Evolutionary conservation across 2,329 filamentous ascomycete species (phyloP).

Genomic region (Trichothecium roseum): DNA sequence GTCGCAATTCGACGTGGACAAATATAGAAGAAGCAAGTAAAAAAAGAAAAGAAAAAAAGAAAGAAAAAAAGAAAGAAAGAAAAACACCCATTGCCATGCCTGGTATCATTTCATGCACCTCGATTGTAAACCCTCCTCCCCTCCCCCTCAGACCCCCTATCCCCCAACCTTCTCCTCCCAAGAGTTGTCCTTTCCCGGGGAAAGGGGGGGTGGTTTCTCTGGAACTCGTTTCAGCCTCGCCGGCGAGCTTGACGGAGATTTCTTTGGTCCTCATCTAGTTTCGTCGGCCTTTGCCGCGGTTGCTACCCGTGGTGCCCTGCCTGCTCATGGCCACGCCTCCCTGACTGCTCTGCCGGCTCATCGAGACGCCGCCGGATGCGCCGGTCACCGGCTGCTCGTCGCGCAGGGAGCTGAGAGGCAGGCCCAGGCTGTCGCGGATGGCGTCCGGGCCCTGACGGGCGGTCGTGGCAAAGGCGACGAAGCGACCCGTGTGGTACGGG

Average conservation of each 20-base stretch:
- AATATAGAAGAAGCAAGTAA: too few species aligned
- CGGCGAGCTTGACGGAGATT: background rate
- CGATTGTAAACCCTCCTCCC: background rate
- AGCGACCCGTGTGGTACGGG: conserved; percentile 35
- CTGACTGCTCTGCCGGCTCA: conserved; percentile 46
- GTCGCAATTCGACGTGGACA: too few species aligned
- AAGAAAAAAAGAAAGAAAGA: too few species aligned
- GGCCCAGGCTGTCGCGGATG: conserved; percentile 38
- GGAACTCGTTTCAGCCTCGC: too few species aligned
- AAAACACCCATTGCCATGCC: too few species aligned
- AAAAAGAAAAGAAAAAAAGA: too few species aligned
- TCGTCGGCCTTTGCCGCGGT: conserved; percentile 34
- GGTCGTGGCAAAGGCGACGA: conserved; percentile 35
- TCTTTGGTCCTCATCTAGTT: conserved; percentile 11
- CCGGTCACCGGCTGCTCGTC: conserved; percentile 24
- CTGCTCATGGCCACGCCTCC: conserved; percentile 48
- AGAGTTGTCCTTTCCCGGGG: too few species aligned
- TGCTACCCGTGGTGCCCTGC: conserved; percentile 38
- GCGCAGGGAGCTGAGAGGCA: conserved; percentile 32
- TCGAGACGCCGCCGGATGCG: conserved; percentile 24
- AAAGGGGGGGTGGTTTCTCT: too few species aligned
- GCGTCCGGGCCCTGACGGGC: conserved; percentile 37
- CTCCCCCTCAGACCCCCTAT: too few species aligned
- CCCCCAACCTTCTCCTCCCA: too few species aligned
- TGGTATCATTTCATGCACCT: background rate